Percentiles rank a stretch among this genome's conserved stretches.
Evolutionary conservation across 768 basidiomycete genomes (phyloP).

Genomic region (Tricholoma sp.): DNA sequence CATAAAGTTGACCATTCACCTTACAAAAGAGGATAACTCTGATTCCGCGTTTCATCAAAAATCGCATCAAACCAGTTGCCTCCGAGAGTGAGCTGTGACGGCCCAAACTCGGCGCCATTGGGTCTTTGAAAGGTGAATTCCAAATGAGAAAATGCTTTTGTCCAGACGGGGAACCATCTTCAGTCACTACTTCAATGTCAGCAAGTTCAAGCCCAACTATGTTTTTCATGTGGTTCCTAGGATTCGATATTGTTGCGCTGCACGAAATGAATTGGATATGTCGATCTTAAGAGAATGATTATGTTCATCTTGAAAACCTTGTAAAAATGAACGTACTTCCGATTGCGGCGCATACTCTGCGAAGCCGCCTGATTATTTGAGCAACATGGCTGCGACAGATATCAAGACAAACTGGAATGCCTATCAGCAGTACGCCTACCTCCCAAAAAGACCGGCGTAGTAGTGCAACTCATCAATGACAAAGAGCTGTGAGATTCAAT

Average conservation of each 20-base stretch:
- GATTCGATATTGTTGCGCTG: slow-evolving; percentile 82
- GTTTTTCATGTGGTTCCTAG: slow-evolving; percentile 66
- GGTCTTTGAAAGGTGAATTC: slow-evolving; percentile 60
- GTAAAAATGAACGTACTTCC: slow-evolving; percentile 49
- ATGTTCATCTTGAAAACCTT: background rate
- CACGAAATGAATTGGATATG: slow-evolving; percentile 70
- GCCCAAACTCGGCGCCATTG: slow-evolving; percentile 47
- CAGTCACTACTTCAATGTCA: slow-evolving; percentile 62
- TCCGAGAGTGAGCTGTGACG: slow-evolving; percentile 58
- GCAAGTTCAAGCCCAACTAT: slow-evolving; percentile 63
- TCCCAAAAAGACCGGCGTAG: slow-evolving; percentile 76
- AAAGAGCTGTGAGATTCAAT: slow-evolving; percentile 39
- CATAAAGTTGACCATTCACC: slow-evolving; percentile 28
- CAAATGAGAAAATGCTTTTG: slow-evolving; percentile 78
- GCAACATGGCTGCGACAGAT: slow-evolving; percentile 62
- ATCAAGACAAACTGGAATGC: background rate
- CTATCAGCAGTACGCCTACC: slow-evolving; percentile 32
- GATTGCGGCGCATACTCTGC: slow-evolving; percentile 69
- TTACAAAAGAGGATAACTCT: slow-evolving; percentile 88
- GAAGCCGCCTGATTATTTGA: slow-evolving; percentile 68
- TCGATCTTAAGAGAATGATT: slow-evolving; percentile 36
- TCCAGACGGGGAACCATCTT: slow-evolving; percentile 82
- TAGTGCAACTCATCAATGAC: slow-evolving; percentile 88
- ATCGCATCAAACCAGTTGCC: slow-evolving; percentile 67
- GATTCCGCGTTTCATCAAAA: slow-evolving; percentile 76